Evolutionary conservation across 768 basidiomycete species (phyloP), one percentile per base, ranked within the genome.

Genomic region (Baorangia bicolor): DNA sequence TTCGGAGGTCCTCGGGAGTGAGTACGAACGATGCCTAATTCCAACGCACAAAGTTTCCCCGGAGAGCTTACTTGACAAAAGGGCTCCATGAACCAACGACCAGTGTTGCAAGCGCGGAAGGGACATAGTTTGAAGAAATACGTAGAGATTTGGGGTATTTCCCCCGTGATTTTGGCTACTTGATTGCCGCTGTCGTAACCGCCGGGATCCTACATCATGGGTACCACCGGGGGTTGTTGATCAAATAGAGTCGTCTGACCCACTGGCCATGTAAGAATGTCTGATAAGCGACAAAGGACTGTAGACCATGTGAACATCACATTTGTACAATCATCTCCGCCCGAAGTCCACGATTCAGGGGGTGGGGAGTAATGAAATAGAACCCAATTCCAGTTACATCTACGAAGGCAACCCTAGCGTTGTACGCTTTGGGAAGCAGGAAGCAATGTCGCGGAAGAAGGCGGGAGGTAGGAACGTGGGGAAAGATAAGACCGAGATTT

Each of bases 331-430:
- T 54, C 55, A 61, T 59, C 39, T 58, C 55, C 43, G 51, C 21
- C 39, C 13, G 4, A 46, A 46, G 35, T 42, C 34, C 57, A 48
- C 25, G 51, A 53, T 34, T 38, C 28, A 23, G 41, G 18, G 56
- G 49, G 40, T 25, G 49, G 43, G 42, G 40, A 49, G 37, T 28
- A 45, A 55, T 49, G 50, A 44, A 49, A 47, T 31, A 25, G 25
- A 33, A 51, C 34, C 40, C 33, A 20, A 40, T 52, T 51, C n/a
- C 8, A 54, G 40, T 45, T 50, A 35, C 45, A 41, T 69, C 53
- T 70, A 71, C 47, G 59, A 63, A 57, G 71, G 67, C 30, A 71
- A 46, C 42, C 69, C 69, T 45, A 71, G 56, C 7, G 69, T 71
- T 20, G 71, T 63, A 52, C 72, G 70, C 71, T 68, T 62, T 35